A percentile compares a stretch with the other conserved stretches of the same genome.
Evolutionary conservation across 805 yeast genomes (phyloP).

Genomic region (Zygoascus tannicola): DNA sequence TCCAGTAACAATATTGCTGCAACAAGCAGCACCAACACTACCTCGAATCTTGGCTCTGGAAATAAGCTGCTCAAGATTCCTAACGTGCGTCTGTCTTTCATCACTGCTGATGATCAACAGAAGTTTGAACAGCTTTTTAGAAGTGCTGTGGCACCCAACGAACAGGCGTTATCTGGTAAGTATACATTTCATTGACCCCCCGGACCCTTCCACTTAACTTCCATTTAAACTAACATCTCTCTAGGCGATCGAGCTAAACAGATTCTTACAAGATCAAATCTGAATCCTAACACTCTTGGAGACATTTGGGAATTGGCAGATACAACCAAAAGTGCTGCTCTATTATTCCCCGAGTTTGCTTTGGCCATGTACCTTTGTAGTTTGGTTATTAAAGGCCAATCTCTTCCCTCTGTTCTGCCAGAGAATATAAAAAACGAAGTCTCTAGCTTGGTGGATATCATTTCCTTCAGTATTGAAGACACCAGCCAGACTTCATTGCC

Average conservation of each 20-base stretch:
- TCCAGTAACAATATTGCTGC: background rate
- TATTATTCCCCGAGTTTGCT: conserved; percentile 90
- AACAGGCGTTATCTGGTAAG: conserved; percentile 41
- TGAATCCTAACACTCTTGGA: conserved; percentile 65
- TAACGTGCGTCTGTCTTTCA: conserved; percentile 66
- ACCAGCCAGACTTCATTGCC: conserved; percentile 18
- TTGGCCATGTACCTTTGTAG: conserved; percentile 83
- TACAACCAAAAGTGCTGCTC: conserved; percentile 72
- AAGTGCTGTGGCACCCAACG: conserved; percentile 59
- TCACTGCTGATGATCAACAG: conserved; percentile 75
- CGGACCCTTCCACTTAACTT: too few relatives aligned
- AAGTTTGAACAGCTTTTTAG: conserved; percentile 80
- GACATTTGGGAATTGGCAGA: conserved; percentile 91
- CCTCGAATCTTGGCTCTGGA: too few relatives aligned
- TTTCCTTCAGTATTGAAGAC: conserved; percentile 69
- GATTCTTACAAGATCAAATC: conserved; percentile 69
- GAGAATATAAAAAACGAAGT: conserved; percentile 73
- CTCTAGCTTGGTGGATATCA: conserved; percentile 79
- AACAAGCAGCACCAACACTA: background rate
- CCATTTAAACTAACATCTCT: too few relatives aligned
- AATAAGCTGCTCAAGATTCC: conserved; percentile 4
- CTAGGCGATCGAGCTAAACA: conserved; percentile 67
- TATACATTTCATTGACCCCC: too few relatives aligned
- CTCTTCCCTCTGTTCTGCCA: conserved; percentile 66
- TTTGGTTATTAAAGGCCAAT: conserved; percentile 64